Conservation (phyloP, 1,284 basidiomycete species). For the Gastroboletus turbinatus region DNA sequence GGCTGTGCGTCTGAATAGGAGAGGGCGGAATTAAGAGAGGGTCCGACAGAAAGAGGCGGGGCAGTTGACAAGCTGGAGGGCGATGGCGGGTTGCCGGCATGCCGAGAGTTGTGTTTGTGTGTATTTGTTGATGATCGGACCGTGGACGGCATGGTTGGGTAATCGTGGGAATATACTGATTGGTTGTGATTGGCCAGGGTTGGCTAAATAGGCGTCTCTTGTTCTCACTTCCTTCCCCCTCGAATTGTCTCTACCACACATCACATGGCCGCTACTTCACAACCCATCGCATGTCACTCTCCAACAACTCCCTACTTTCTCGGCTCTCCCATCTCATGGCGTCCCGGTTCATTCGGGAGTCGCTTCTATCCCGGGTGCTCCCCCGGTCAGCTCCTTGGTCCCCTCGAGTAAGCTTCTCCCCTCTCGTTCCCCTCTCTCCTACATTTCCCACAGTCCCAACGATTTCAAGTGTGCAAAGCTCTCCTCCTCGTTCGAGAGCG, state of each 20-base stretch:
- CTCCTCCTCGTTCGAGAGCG: conserved; percentile 59
- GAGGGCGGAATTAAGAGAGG: background rate
- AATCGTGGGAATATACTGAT: conserved; percentile 26
- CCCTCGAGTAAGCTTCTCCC: conserved; percentile 54
- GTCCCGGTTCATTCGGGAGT: conserved; percentile 59
- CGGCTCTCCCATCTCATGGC: conserved; percentile 70
- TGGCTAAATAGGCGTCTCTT: conserved; percentile 30
- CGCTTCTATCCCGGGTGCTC: conserved; percentile 60
- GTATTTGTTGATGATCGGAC: conserved; percentile 30
- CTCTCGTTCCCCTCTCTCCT: background rate
- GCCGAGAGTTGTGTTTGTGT: conserved; percentile 19
- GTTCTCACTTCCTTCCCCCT: conserved; percentile 2
- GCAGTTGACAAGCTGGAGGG: background rate
- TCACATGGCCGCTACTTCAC: conserved; percentile 42
- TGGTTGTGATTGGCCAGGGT: conserved; percentile 16
- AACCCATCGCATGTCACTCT: conserved; percentile 58
- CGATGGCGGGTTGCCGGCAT: conserved; percentile 26
- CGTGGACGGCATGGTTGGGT: conserved; percentile 24
- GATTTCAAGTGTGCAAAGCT: conserved; percentile 55
- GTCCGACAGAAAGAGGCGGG: background rate
- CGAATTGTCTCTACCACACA: conserved; percentile 12
- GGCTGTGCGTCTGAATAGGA: background rate
- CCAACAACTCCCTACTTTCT: conserved; percentile 47
- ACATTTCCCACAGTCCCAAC: conserved; percentile 40
- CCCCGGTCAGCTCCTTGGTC: conserved; percentile 59